Evolutionary conservation across 2,329 filamentous ascomycete species (phyloP), one percentile per base, ranked within the genome.

Genomic region (Clarireedia sp.): DNA sequence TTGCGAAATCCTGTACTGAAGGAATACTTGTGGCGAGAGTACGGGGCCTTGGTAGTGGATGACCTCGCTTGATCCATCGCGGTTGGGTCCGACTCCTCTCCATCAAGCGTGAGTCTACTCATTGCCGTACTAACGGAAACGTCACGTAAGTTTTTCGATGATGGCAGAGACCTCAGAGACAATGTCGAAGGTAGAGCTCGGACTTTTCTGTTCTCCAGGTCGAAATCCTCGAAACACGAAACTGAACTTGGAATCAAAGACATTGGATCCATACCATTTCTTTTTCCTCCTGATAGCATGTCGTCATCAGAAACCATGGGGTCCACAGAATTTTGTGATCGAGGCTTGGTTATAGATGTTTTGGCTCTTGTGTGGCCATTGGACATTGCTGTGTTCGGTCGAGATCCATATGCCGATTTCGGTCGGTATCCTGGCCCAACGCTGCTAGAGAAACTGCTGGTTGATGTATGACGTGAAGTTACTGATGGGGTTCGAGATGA

Each of bases 381-480:
- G 23, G 72, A 71, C 61, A 80, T 71, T 37, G 81, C 73, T 6
- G 79, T 75, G 59, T 80, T 75, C 3, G 79, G 78, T 68, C 74
- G 57, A 67, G 54, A 62, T 37, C 66, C 70, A 57, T 71, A 64
- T 5, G 70, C 61, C 17, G 73, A 68, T 5, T 72, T 69, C 14
- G 78, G 73, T 60, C 81, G 77, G 17, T 69, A 62, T 44, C 74
- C 75, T 12, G 77, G 74, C 1, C 83, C 81, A 26, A 82, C 68
- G 63, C 80, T 85, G 58, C 75, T 79, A 14, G 79, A 75, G 59
- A 83, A 82, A 58, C 73, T 75, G 59, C 72, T 75, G 52, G 73
- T 72, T 48, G 73, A 71, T 48, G 69, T 71, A 63, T 71, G 70
- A 65, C 72, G 71, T 58, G 76, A 73, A 36, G 72, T 69, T 55